Evolutionary conservation across 139 green algal species (phyloP).

Genomic region (Chlamydomonas sp.): DNA sequence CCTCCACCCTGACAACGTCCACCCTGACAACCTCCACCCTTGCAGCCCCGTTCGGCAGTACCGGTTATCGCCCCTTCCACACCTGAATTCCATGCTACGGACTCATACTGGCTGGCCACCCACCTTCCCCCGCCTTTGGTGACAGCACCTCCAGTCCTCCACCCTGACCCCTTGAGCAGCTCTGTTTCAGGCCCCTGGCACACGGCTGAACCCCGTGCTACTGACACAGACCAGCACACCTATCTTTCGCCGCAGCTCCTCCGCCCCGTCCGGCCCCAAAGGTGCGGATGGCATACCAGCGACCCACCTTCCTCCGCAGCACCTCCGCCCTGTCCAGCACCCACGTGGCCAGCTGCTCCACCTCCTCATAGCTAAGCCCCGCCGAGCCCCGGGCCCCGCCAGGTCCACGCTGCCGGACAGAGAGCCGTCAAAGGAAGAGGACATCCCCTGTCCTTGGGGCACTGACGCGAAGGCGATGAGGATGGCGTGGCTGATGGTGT

Average conservation of each 20-base stretch:
- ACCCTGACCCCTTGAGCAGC: too few species aligned
- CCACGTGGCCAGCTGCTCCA: conserved; percentile 26
- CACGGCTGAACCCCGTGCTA: too few species aligned
- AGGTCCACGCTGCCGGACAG: background rate
- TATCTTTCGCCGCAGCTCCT: background rate
- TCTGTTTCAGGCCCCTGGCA: too few species aligned
- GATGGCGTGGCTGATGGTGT: conserved; percentile 17
- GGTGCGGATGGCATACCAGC: too few species aligned
- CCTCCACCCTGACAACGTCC: too few species aligned
- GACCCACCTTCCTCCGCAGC: conserved; percentile 26
- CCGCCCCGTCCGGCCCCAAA: background rate
- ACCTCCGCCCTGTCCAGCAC: conserved; percentile 48
- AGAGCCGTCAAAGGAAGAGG: background rate
- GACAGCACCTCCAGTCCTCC: too few species aligned
- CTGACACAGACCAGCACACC: background rate
- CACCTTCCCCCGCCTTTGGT: too few species aligned
- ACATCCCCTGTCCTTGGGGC: background rate
- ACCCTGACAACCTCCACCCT: too few species aligned
- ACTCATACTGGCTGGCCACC: too few species aligned
- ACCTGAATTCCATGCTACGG: too few species aligned
- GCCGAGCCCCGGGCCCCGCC: background rate
- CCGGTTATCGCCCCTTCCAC: too few species aligned
- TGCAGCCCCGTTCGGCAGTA: too few species aligned
- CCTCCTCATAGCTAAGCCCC: conserved; percentile 32
- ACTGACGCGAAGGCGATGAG: background rate